Percentiles rank a stretch among this genome's conserved stretches.
phyloP scores from a whole-genome alignment of 495 filamentous ascomycete genomes.

The Neurospora sp. region DNA sequence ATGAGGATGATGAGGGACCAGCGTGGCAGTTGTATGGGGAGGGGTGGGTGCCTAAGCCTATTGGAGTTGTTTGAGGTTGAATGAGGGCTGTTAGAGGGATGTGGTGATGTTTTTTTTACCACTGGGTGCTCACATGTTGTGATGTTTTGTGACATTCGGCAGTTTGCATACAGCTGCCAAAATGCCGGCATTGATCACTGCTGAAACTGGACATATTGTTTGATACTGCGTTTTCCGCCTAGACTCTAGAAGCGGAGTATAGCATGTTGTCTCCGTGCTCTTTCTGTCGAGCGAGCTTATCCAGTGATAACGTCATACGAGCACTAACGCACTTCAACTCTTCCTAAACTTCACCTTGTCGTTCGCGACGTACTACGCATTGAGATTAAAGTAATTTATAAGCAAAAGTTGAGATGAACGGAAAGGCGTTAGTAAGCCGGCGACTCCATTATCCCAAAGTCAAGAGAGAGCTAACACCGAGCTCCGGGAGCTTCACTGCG shows the following conservation, averaged over 20 bases:
- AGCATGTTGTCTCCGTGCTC: not conserved
- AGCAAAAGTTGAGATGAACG: not conserved
- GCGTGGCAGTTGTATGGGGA: conserved; percentile 46
- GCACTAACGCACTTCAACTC: not conserved
- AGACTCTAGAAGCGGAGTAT: not conserved
- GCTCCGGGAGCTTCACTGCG: not conserved
- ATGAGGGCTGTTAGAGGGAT: not conserved
- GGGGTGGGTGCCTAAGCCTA: conserved; percentile 51
- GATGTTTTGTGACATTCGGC: not conserved
- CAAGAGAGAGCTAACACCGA: not conserved
- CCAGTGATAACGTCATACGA: not conserved
- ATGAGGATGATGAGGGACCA: conserved; percentile 17
- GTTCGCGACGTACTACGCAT: not conserved
- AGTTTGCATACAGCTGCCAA: not conserved
- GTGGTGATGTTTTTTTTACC: not conserved
- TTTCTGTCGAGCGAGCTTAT: not conserved
- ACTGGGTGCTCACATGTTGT: not conserved
- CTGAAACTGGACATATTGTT: not conserved
- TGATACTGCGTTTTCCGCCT: not conserved
- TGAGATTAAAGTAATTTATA: not conserved
- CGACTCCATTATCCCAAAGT: too few species aligned
- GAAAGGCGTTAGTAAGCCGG: not conserved
- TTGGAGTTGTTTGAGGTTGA: conserved; percentile 39
- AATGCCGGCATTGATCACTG: too few species aligned
- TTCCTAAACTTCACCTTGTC: not conserved